phyloP scores from a whole-genome alignment of 331 rosid species.

The Spiraea crenata region DNA sequence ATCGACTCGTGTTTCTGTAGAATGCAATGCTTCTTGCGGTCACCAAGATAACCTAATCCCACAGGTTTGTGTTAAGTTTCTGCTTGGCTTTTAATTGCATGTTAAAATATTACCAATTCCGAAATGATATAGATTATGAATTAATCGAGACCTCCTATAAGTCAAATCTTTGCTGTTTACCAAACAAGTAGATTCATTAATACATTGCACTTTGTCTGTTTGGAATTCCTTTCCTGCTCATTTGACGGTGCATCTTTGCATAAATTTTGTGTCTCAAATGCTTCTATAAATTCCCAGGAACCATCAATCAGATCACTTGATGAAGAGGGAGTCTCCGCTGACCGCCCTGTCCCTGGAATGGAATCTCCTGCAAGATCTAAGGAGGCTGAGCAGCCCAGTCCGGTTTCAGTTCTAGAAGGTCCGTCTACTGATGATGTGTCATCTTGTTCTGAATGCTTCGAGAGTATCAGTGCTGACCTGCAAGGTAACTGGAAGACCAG shows the following conservation, averaged over 20 bases:
- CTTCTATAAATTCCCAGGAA: conserved; percentile 58
- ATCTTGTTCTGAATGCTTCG: conserved; percentile 87
- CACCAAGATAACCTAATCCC: conserved; percentile 36
- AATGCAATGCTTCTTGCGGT: conserved; percentile 22
- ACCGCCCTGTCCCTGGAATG: conserved; percentile 38
- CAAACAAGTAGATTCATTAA: not conserved
- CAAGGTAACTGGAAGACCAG: conserved; percentile 60
- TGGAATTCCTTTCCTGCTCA: conserved; percentile 10
- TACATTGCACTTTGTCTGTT: not conserved
- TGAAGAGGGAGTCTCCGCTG: conserved; percentile 41
- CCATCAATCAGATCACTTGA: conserved; percentile 32
- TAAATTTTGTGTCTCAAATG: conserved; percentile 20
- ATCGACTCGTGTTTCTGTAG: conserved; percentile 26
- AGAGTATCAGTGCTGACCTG: conserved; percentile 75
- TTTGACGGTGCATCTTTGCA: conserved; percentile 1
- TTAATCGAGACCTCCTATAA: not conserved
- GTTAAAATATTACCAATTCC: conserved; percentile 4
- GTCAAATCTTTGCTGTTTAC: no score
- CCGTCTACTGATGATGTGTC: conserved; percentile 74
- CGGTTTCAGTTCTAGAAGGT: conserved; percentile 86
- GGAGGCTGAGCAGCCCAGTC: conserved; percentile 96
- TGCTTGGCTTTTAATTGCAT: conserved; percentile 2
- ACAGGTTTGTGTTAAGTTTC: conserved; percentile 55
- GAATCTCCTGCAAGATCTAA: conserved; percentile 59
- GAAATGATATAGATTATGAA: not conserved